phyloP scores from a whole-genome alignment of 441 rosid genomes.

The Corymbia citriodora region DNA sequence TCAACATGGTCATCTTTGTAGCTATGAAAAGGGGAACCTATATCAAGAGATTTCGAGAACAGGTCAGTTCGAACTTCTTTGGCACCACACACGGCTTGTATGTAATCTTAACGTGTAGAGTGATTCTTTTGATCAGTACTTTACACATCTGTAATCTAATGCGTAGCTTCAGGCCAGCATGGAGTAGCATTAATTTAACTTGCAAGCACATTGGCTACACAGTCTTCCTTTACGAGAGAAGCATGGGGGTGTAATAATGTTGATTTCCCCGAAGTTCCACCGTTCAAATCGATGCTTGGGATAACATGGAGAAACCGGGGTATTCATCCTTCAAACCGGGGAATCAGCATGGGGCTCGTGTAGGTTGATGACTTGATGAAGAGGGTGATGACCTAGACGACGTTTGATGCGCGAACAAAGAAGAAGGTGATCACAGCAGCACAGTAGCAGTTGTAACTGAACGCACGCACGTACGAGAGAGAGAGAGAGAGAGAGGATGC shows the following conservation, averaged over 20 bases:
- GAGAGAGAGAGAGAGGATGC: background rate
- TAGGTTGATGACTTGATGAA: background rate
- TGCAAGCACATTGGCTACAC: background rate
- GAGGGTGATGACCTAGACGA: background rate
- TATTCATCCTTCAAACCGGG: background rate
- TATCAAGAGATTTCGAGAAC: background rate
- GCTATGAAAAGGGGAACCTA: constrained; percentile 20
- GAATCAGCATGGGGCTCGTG: background rate
- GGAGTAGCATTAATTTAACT: background rate
- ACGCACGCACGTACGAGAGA: background rate
- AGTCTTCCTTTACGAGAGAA: background rate
- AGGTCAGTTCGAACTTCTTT: background rate
- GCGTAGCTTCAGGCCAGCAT: background rate
- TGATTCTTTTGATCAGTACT: background rate
- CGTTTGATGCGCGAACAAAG: background rate
- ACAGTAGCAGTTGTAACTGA: background rate
- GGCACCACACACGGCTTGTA: no score
- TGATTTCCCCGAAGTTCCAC: background rate
- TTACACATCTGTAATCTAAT: background rate
- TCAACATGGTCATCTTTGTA: constrained; percentile 19
- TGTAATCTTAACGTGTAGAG: background rate
- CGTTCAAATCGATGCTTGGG: background rate
- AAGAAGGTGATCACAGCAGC: background rate
- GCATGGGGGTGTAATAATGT: background rate
- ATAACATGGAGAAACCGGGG: background rate